Conservation (phyloP, 305 asterid genomes). For the Fraxinus greggii region DNA sequence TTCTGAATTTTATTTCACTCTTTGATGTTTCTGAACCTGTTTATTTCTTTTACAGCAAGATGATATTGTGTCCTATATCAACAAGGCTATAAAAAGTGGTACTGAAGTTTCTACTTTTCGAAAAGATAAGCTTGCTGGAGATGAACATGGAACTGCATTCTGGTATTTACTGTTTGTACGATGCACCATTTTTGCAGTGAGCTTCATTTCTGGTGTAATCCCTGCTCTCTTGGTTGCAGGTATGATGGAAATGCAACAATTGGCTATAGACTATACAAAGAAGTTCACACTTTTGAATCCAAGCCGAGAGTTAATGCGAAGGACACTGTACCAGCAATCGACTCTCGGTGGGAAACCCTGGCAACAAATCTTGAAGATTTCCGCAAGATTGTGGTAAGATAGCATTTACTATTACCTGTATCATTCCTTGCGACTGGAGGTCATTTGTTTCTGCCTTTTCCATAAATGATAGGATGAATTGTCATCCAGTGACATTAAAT, state of each 20-base stretch:
- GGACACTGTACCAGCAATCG: conserved; percentile 30
- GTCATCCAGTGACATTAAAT: conserved; percentile 50
- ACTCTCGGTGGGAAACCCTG: conserved; percentile 74
- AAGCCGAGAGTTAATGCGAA: conserved; percentile 32
- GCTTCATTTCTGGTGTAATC: conserved; percentile 17
- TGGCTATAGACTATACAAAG: conserved; percentile 87
- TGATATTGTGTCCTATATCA: conserved; percentile 60
- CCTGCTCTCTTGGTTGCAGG: conserved; percentile 44
- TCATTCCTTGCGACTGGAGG: conserved; percentile 15
- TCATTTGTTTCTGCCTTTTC: conserved; percentile 20
- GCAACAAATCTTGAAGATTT: conserved; percentile 82
- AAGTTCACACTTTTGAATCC: conserved; percentile 38
- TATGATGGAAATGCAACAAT: conserved; percentile 63
- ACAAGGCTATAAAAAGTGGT: conserved; percentile 48
- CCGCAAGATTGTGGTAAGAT: conserved; percentile 62
- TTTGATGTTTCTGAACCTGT: conserved; percentile 5
- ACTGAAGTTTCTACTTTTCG: conserved; percentile 51
- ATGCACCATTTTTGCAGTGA: neutral
- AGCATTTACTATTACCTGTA: conserved; percentile 13
- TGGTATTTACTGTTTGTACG: conserved; percentile 47
- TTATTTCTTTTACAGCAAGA: conserved; percentile 53
- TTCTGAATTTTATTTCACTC: conserved; percentile 14
- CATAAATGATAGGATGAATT: conserved; percentile 53
- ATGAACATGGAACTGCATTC: conserved; percentile 56
- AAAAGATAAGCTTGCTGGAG: conserved; percentile 67